phyloP scores from a whole-genome alignment of 148 eudicot genomes.

The Persicaria maculosa region DNA sequence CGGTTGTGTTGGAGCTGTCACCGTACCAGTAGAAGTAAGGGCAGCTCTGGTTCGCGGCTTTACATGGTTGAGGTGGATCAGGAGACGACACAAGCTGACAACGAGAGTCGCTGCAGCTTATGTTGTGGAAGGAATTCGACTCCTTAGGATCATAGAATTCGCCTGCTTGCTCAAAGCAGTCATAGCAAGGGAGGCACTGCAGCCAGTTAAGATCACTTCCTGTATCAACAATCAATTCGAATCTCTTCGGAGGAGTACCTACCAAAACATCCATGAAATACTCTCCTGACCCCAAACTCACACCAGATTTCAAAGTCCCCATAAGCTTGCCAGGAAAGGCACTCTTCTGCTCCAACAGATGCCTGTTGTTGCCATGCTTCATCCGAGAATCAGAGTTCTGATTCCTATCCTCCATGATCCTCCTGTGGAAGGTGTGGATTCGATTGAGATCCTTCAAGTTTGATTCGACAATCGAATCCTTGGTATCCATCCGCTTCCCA shows the following conservation, averaged over 20 bases:
- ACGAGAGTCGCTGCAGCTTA: constrained; percentile 64
- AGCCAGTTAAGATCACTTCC: constrained; percentile 99
- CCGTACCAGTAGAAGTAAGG: constrained; percentile 97
- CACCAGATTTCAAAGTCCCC: constrained; percentile 81
- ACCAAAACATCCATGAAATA: constrained; percentile 88
- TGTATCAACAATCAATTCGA: constrained; percentile 71
- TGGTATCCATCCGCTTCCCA: constrained; percentile 15
- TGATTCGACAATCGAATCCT: constrained; percentile 39
- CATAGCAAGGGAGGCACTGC: constrained; percentile 76
- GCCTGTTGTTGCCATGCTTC: constrained; percentile 22
- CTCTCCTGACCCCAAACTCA: constrained; percentile 93
- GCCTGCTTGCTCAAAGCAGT: constrained; percentile 81
- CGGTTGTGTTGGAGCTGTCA: constrained; percentile 93
- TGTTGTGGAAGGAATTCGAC: constrained; percentile 52
- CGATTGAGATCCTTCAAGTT: constrained; percentile 48
- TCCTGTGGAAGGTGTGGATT: constrained; percentile 52
- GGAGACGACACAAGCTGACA: constrained; percentile 74
- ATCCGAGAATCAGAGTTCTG: constrained; percentile 39
- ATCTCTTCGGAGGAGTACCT: constrained; percentile 87
- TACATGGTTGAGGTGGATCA: constrained; percentile 48
- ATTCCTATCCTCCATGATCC: constrained; percentile 61
- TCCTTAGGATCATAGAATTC: constrained; percentile 54
- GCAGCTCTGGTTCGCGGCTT: constrained; percentile 35
- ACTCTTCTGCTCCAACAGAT: constrained; percentile 14
- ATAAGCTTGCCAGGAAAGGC: constrained; percentile 44